Evolutionary conservation across 345 rosid genomes (phyloP), one percentile per base, ranked within the genome.

Genomic region (Salix dunnii): DNA sequence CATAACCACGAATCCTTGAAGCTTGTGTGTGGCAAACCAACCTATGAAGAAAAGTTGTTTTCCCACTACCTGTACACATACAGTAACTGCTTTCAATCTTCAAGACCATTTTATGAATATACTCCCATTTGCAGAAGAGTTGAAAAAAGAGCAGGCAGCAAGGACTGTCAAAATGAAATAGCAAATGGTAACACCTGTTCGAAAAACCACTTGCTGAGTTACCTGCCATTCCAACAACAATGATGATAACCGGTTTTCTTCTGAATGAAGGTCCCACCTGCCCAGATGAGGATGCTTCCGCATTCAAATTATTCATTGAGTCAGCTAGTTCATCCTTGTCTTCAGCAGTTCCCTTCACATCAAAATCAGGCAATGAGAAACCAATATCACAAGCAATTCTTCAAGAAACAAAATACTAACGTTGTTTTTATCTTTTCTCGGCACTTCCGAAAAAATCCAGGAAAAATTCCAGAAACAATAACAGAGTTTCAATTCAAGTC

Each of bases 181-280:
- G 4, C 13, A 70, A 23, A 51, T 21, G 18, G 72, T 6, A 31
- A 5, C 11, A 20, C 8, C 11, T 35, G 7, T 31, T 30, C 48
- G 36, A 21, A 23, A 42, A 31, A 4, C 42, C 7, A 71, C 65
- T 51, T 51, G 68, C 33, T 14, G 43, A 18, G 67, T 67, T 72
- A 90, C 95, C 97, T 74, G 97, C 95, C 97, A 92, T 92, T 75
- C 97, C 97, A 5, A 92, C 88, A 77, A 92, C 92, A 79, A 92
- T 86, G 3, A 92, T 82, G 71, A 90, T 82, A 62, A 89, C 72
- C 20, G 97, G 97, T 84, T 90, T 92, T 84, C 80, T 90, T 86
- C 81, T 88, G 86, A 92, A 85, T 30, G 93, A 82, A 58, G 77
- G 76, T 20, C 75, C 83, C 68, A 77, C 85, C 46, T 69, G 83